These are phyloP conservation scores for Lactarius sanguifluus DNA, from an alignment of 768 basidiomycete species.

Conservation along the genomic window DNA sequence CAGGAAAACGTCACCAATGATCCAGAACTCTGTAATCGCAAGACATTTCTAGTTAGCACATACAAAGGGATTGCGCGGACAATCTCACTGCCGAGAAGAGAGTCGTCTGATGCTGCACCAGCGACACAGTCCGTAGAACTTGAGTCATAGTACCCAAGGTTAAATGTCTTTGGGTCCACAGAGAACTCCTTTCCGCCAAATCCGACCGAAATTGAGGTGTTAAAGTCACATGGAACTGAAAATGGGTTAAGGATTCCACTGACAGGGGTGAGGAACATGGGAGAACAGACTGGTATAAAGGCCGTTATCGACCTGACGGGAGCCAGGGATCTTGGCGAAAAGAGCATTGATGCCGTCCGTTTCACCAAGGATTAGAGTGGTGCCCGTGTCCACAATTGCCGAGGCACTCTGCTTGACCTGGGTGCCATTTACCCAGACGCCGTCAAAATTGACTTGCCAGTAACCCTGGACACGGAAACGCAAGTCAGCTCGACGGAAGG, in stretches of 20 bases:
- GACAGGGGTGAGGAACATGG: not conserved
- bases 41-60: not conserved
- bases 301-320: not conserved
- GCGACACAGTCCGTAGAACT: slow-evolving; percentile 27
- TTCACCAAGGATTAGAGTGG: slow-evolving; percentile 30
- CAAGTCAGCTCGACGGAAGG: not conserved
- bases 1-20: slow-evolving; percentile 18
- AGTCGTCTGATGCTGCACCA: slow-evolving; percentile 20
- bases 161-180: slow-evolving; percentile 34
- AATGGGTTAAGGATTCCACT: not conserved
- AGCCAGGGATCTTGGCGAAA: slow-evolving; percentile 24
- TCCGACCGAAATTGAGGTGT: slow-evolving; percentile 32
- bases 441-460: slow-evolving; percentile 30
- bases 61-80: not conserved
- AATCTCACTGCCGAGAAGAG: slow-evolving; percentile 4
- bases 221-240: slow-evolving; percentile 32
- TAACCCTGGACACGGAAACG: slow-evolving; percentile 16
- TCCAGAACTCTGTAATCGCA: slow-evolving; percentile 7
- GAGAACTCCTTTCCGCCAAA: slow-evolving; percentile 36
- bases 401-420: not conserved
- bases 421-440: slow-evolving; percentile 15
- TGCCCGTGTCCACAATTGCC: slow-evolving; percentile 32
- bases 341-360: slow-evolving; percentile 15
- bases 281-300: slow-evolving; percentile 7
- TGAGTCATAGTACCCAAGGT: slow-evolving; percentile 34